Conservation (phyloP, 441 rosid genomes). For the Syzygium syzygioides region DNA sequence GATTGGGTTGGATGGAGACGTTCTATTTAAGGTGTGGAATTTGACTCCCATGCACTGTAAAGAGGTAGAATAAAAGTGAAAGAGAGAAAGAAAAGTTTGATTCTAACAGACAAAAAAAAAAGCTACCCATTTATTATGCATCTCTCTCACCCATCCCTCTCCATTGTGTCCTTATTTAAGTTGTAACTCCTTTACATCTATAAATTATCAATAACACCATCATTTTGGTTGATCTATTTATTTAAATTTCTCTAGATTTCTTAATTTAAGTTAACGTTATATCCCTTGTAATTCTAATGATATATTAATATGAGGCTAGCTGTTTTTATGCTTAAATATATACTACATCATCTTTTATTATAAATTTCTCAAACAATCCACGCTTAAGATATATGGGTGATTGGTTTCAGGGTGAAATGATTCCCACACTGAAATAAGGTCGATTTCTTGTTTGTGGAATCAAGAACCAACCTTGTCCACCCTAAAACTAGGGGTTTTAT, state of each 20-base stretch:
- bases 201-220: background rate
- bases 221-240: background rate
- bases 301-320: background rate
- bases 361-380: background rate
- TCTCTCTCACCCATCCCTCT: background rate
- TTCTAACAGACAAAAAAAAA: too few species aligned
- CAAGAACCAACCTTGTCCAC: fast-evolving
- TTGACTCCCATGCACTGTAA: too few species aligned
- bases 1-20: too few species aligned
- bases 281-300: fast-evolving
- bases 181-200: background rate
- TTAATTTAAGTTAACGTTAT: background rate
- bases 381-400: fast-evolving
- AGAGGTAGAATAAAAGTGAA: too few species aligned
- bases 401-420: fast-evolving
- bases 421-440: fast-evolving
- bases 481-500: fast-evolving
- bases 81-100: too few species aligned
- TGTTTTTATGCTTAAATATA: too few species aligned
- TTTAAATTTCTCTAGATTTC: background rate
- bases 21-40: too few species aligned
- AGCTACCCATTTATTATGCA: too few species aligned
- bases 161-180: background rate
- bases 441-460: fast-evolving
- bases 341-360: background rate